Conservation (phyloP, 306 rosid genomes). For the Spatholobus suberectus region DNA sequence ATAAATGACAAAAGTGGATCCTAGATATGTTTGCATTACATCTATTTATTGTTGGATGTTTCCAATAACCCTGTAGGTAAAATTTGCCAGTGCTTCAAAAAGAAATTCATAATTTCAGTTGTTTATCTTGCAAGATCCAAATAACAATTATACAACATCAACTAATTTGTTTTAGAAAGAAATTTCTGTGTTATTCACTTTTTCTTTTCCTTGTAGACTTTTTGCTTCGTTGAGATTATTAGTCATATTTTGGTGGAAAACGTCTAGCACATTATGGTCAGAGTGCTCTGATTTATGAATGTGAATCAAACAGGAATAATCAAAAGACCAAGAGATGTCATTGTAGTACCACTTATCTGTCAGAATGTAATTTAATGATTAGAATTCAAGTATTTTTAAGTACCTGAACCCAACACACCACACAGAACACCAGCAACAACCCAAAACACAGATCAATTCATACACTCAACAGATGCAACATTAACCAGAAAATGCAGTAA, state of each 20-base stretch:
- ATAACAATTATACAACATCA: not conserved
- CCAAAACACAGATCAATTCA: not conserved
- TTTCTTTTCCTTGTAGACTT: not conserved
- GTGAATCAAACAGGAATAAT: not conserved
- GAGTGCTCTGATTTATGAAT: not conserved
- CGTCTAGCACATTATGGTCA: not conserved
- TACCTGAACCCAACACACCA: not conserved
- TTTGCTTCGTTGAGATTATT: conserved; percentile 3
- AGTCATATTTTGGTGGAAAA: not conserved
- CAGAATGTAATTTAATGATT: not conserved
- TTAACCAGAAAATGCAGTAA: not conserved
- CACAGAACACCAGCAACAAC: not conserved
- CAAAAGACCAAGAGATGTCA: not conserved
- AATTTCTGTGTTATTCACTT: not conserved
- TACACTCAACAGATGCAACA: not conserved
- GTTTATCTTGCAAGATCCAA: not conserved
- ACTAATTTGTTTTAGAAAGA: not conserved
- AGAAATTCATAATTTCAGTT: not conserved
- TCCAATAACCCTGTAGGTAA: not conserved
- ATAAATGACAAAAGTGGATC: not conserved
- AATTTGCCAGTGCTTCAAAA: not conserved
- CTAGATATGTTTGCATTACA: conserved; percentile 4
- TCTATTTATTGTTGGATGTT: not conserved
- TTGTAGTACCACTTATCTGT: not conserved
- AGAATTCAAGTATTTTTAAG: not conserved